Evolutionary conservation across 306 rosid genomes (phyloP), one percentile per base, ranked within the genome.

Genomic region (Vachellia pachyceras): DNA sequence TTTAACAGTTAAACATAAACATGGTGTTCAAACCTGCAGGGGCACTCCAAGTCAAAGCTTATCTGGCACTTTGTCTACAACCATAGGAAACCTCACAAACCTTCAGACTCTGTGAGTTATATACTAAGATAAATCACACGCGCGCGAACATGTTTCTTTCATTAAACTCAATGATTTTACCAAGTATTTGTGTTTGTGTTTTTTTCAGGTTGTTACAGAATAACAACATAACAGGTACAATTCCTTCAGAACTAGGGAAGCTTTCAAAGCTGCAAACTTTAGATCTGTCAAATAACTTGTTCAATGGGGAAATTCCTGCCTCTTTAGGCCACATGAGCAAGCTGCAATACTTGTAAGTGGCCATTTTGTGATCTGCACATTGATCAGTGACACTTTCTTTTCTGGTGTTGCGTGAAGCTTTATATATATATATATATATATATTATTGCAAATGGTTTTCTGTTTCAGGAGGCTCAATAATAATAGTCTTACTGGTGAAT

Each of bases 21-120:
- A 72, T 80, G 83, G 85, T 83, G 40, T 90, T 73, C 78, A 12
- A 77, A n/a, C 22, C 17, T 82, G 83, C 86, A 96, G 99, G 85
- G 99, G 99, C 3, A 87, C 91, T 85, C 99, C 99, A 1, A 96
- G 99, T 86, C 99, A 96, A 86, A 92, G 86, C 84, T 76, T 96
- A 82, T 90, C 98, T 78, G 99, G 99, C 57, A 88, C 94, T 79
- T 88, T 96, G 58, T 92, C 99, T 74, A 82, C 95, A 81, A 89
- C 92, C 90, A 90, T 96, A 78, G 99, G 98, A 64, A 96, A 96
- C 90, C 88, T 96, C 72, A 92, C 98, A 75, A 96, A 96, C 82
- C 99, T 96, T 79, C 98, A 94, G 84, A 92, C 89, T 87, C 91
- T 94, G 99, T 96, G 90, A 90, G 99, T 86, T 40, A 40, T 72